Conservation (phyloP, 441 rosid genomes). For the Corymbia calophylla region DNA sequence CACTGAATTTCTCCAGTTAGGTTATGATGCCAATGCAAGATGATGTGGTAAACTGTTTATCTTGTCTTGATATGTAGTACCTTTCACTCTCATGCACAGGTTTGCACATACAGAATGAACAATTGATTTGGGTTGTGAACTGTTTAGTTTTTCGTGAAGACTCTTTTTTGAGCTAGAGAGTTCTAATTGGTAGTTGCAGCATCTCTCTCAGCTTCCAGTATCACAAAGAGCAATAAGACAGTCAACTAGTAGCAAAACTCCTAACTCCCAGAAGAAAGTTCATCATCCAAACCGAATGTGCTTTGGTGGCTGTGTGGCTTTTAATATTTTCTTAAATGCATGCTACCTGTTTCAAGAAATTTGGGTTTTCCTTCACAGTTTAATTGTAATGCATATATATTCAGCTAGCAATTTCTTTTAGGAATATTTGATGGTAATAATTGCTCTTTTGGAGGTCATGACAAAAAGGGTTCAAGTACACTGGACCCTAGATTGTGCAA, state of each 20-base stretch:
- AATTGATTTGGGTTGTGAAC: background rate
- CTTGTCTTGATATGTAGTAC: background rate
- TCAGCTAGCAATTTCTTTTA: background rate
- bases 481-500: background rate
- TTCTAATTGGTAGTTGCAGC: slow-evolving; percentile 3
- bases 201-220: background rate
- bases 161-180: slow-evolving; percentile 43
- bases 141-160: slow-evolving; percentile 32
- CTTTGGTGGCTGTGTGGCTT: background rate
- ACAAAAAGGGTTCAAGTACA: background rate
- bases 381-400: background rate
- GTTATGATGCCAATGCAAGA: background rate
- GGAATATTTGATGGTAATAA: background rate
- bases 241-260: background rate
- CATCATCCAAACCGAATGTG: background rate
- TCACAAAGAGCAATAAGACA: background rate
- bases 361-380: background rate
- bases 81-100: background rate
- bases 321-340: background rate
- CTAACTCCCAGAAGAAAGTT: background rate
- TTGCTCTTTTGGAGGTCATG: background rate
- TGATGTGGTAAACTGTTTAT: background rate
- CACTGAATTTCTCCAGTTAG: background rate
- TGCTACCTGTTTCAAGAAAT: background rate
- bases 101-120: background rate